phyloP scores from a whole-genome alignment of 2,329 filamentous ascomycete genomes.

The Neurospora sp. region DNA sequence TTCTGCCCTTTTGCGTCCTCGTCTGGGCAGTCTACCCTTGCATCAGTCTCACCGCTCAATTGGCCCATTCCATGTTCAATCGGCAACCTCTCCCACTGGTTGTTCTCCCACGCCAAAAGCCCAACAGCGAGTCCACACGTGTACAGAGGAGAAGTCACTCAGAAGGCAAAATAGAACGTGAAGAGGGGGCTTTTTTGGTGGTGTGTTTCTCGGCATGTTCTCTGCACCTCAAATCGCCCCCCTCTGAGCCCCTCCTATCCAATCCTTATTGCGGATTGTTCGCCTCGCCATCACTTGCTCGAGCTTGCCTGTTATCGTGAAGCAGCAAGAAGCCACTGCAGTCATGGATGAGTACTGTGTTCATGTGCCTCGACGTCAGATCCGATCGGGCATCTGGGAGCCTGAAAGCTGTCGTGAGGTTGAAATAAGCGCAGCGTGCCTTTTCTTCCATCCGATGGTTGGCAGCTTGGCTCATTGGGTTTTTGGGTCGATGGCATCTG shows the following conservation, averaged over 20 bases:
- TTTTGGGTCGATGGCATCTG: neutral
- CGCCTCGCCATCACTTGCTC: neutral
- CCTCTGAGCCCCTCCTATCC: neutral
- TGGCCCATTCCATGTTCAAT: neutral
- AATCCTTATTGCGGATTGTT: neutral
- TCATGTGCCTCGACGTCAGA: neutral
- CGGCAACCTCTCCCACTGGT: neutral
- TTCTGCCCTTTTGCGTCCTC: neutral
- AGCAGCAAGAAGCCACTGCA: neutral
- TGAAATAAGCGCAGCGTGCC: neutral
- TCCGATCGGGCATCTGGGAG: neutral
- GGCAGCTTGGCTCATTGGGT: neutral
- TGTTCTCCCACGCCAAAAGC: neutral
- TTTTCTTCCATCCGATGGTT: neutral
- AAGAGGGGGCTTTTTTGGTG: neutral
- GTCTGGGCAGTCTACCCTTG: neutral
- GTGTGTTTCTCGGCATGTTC: neutral
- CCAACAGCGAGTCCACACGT: neutral
- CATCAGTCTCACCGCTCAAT: neutral
- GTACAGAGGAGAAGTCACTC: neutral
- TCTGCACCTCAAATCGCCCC: neutral
- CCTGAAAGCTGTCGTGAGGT: neutral
- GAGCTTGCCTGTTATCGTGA: neutral
- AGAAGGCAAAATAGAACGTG: neutral
- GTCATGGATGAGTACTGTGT: neutral